These are phyloP conservation scores for Phialemonium atrogriseum DNA, from an alignment of 2,329 filamentous ascomycete genomes.

Conservation along the genomic window DNA sequence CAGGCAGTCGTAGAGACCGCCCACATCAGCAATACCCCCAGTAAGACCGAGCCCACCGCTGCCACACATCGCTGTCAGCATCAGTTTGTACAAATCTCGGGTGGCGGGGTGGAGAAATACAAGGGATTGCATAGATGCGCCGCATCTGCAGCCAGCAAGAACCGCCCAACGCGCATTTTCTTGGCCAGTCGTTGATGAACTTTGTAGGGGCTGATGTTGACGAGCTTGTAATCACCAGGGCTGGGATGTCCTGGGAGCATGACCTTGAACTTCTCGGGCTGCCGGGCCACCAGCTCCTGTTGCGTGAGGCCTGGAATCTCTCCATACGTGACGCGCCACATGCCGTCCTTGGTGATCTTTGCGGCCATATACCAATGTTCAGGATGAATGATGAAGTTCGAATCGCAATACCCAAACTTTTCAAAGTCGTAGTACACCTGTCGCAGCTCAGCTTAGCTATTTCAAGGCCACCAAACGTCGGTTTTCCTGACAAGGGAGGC, in stretches of 20 bases:
- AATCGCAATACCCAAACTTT: constrained; percentile 44
- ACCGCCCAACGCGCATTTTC: neutral
- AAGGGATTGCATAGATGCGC: constrained; percentile 1
- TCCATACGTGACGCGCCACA: constrained; percentile 58
- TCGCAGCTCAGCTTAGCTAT: constrained; percentile 3
- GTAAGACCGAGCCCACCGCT: constrained; percentile 37
- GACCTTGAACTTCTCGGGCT: constrained; percentile 44
- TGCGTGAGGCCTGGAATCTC: constrained; percentile 42
- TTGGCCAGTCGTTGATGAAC: neutral
- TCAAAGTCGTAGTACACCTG: constrained; percentile 55
- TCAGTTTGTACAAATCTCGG: neutral
- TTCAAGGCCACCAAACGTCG: neutral
- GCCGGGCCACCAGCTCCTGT: constrained; percentile 44
- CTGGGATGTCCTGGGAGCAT: constrained; percentile 54
- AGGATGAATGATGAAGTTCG: constrained; percentile 54
- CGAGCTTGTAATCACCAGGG: constrained; percentile 46
- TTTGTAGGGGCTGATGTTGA: constrained; percentile 25
- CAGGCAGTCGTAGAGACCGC: constrained; percentile 37
- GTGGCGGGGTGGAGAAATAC: neutral
- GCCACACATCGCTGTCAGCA: neutral
- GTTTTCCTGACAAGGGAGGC: constrained; percentile 7
- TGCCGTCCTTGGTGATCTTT: constrained; percentile 46
- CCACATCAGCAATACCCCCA: constrained; percentile 38
- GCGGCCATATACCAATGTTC: constrained; percentile 54
- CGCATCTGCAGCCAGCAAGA: neutral